A percentile compares a stretch with the other conserved stretches of the same genome.
phyloP scores from a whole-genome alignment of 2,329 filamentous ascomycete species.

The Berkeleyomyces rouxiae region DNA sequence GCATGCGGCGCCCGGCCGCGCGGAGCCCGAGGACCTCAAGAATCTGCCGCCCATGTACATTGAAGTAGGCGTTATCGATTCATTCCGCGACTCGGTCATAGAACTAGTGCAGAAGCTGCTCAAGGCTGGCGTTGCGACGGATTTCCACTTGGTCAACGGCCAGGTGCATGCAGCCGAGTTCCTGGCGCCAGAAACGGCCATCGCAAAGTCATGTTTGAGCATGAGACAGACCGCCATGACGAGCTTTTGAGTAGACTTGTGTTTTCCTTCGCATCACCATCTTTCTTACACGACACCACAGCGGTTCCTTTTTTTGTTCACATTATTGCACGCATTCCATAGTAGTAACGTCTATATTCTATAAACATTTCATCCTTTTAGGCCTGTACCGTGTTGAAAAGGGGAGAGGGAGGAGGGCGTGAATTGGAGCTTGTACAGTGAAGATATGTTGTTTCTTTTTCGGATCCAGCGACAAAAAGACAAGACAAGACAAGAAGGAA shows the following conservation, averaged over 20 bases:
- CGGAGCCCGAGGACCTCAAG: slow-evolving; percentile 14
- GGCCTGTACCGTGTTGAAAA: not conserved
- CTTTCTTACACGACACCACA: not conserved
- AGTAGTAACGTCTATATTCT: not conserved
- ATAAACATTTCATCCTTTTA: not conserved
- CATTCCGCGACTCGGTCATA: slow-evolving; percentile 23
- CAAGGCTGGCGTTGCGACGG: slow-evolving; percentile 21
- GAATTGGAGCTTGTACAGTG: not conserved
- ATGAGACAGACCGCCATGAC: not conserved
- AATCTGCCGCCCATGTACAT: slow-evolving; percentile 24
- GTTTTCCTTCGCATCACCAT: not conserved
- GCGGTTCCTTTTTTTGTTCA: not conserved
- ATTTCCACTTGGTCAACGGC: slow-evolving; percentile 26
- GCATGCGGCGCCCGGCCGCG: slow-evolving; percentile 17
- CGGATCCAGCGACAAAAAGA: not conserved
- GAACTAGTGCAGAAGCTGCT: slow-evolving; percentile 21
- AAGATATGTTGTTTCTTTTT: not conserved
- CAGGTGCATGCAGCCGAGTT: slow-evolving; percentile 20
- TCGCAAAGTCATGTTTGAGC: not conserved
- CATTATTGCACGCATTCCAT: not conserved
- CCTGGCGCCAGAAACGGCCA: slow-evolving; percentile 2
- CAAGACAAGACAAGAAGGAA: not conserved
- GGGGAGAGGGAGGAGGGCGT: not conserved
- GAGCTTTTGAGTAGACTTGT: not conserved
- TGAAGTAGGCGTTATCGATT: slow-evolving; percentile 23